Conservation (phyloP, 495 filamentous ascomycete genomes). For the Annulohypoxylon stygium region DNA sequence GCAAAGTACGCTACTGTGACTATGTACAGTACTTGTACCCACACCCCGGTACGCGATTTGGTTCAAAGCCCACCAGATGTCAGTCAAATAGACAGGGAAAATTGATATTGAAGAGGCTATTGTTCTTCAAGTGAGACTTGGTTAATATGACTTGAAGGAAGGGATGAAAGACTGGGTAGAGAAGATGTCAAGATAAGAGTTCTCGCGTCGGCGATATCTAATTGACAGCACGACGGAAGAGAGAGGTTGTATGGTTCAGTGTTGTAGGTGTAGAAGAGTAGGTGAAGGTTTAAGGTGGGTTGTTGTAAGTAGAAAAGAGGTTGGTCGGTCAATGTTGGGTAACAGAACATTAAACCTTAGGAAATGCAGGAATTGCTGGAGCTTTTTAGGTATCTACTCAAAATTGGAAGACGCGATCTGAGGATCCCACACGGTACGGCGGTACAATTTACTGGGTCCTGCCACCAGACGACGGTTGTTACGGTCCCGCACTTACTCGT, state of each 20-base stretch:
- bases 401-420: slow-evolving; percentile 38
- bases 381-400: slow-evolving; percentile 13
- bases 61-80: slow-evolving; percentile 8
- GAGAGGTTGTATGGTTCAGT: slow-evolving; percentile 7
- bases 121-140: slow-evolving; percentile 34
- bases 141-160: slow-evolving; percentile 16
- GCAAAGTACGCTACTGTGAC: background rate
- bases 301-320: slow-evolving; percentile 16
- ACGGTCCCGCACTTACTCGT: slow-evolving; percentile 39
- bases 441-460: slow-evolving; percentile 30
- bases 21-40: background rate
- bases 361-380: slow-evolving; percentile 10
- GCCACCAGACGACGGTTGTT: slow-evolving; percentile 29
- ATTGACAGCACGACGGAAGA: slow-evolving; percentile 7
- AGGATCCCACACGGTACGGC: slow-evolving; percentile 39
- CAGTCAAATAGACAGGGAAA: slow-evolving; percentile 25
- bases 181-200: slow-evolving; percentile 43
- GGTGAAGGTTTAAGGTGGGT: slow-evolving; percentile 21
- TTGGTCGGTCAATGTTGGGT: slow-evolving; percentile 13
- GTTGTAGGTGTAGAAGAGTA: slow-evolving; percentile 25
- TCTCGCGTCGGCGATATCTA: slow-evolving; percentile 24
- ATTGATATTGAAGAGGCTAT: slow-evolving; percentile 37
- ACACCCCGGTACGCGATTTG: slow-evolving; percentile 25
- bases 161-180: slow-evolving; percentile 5
- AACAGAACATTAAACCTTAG: background rate